Evolutionary conservation across 192 early-diverging fungal genomes (phyloP), one percentile per base, ranked within the genome.

Genomic region (Spinellus fusiger): DNA sequence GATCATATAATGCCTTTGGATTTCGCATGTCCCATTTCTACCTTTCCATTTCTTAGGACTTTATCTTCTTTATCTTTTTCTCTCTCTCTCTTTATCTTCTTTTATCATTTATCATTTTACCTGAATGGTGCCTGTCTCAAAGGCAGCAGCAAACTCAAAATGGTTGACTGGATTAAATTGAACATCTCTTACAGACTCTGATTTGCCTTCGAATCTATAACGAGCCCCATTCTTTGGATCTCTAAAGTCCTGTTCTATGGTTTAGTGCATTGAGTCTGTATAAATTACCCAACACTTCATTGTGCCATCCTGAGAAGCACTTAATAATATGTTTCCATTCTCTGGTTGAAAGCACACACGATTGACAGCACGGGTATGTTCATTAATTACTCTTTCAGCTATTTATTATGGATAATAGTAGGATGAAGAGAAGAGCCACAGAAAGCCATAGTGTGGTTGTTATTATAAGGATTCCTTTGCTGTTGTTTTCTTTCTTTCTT

Each of bases 1-100:
- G 76, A 59, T 89, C 88, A 53, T 71, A 79, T 5, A 78, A 55
- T 16, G 62, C 48, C 28, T 62, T 68, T 22, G 84, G 77, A 59
- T 81, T 85, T 32, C 91, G 77, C 25, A 91, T 75, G 63, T 92
- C 89, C 91, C 91, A 93, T 69, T 82, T 87, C 74, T 90, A 8
- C 4, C 27, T 1, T n/a, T 64, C 1, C 65, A 29, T 18, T 10
- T 29, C n/a, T n/a, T 12, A 22, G 32, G 7, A 12, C 33, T 37
- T 55, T 16, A 5, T 50, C 9, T 25, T 46, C 7, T 35, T 18
- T 56, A 49, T 38, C 23, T 7, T 23, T 48, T 1, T 48, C 34
- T 9, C 8, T 48, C 29, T 15, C 15, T 54, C n/a, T 54, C 37
- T 15, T 38, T 38, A 20, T n/a, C n/a, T n/a, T n/a, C n/a, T n/a